Evolutionary conservation across 768 basidiomycete species (phyloP), one percentile per base, ranked within the genome.

Genomic region (Trametes punicea): DNA sequence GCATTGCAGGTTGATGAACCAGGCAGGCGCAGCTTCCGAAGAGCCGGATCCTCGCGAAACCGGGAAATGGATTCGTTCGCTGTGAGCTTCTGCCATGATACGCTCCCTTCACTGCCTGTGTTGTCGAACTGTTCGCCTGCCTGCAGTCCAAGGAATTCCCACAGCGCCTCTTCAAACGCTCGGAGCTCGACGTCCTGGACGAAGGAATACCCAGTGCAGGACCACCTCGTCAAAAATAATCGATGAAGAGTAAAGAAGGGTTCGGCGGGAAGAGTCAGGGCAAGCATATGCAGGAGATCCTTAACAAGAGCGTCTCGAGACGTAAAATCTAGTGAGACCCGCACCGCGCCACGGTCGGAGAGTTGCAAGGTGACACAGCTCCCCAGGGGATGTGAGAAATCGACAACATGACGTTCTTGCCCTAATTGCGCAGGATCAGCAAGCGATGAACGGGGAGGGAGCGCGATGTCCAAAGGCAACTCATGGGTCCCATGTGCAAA

Each of bases 261-360:
- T 13, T 84, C 78, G 0, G 74, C 59, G 1, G 88, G 81, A 13
- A 94, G 64, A 9, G 80, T 75, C 21, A 83, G 72, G 0, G 90
- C 79, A 6, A 95, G 75, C 6, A 82, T 75, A 44, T 82, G 77
- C 40, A 96, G 70, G 51, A 80, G 82, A 52, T 81, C 80, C 25
- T 67, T 69, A 8, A 85, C 85, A 15, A 93, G 73, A 6, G 65
- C 59, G 62, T 86, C 81, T 38, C 74, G 72, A 0, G 87, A 81
- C 6, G 76, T 69, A 54, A 87, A 72, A 61, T 86, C 79, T 18
- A 90, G 72, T 15, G 76, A 75, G 4, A 76, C 71, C 0, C 79
- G 76, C 8, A 75, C 70, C 36, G 63, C 64, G 49, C 74, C 73
- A 2, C 81, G 82, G 59, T 84, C 79, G 20, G 75, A 70, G 55